A percentile compares a stretch with the other conserved stretches of the same genome.
Conservation (phyloP, 306 rosid genomes). For the Aeschynomene evenia region DNA sequence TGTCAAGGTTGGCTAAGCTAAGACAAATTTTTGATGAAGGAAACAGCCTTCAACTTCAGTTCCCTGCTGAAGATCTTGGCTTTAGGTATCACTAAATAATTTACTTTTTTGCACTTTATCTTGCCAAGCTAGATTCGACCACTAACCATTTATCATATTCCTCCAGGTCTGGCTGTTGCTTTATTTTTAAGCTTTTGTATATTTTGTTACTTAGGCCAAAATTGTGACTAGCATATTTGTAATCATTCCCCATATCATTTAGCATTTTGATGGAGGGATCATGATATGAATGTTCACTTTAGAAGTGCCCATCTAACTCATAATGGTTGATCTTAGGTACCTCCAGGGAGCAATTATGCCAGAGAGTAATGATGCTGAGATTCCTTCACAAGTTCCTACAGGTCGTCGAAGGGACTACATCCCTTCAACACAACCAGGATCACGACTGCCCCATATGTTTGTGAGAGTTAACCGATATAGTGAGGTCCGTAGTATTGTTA, state of each 20-base stretch:
- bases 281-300: conserved; percentile 27
- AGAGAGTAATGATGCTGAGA: conserved; percentile 33
- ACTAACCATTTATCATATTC: conserved; percentile 20
- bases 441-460: conserved; percentile 85
- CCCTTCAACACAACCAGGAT: conserved; percentile 83
- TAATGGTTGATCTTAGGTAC: conserved; percentile 51
- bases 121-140: background rate
- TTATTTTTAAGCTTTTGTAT: background rate
- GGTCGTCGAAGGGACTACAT: conserved; percentile 77
- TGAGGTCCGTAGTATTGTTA: conserved; percentile 50
- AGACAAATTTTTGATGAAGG: conserved; percentile 87
- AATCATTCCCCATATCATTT: conserved; percentile 13
- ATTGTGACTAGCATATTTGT: conserved; percentile 21
- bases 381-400: conserved; percentile 54
- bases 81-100: conserved; percentile 60
- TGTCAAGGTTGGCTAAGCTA: conserved; percentile 73
- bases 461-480: conserved; percentile 48
- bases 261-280: conserved; percentile 21
- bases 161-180: conserved; percentile 8
- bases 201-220: conserved; percentile 7
- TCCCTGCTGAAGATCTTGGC: conserved; percentile 97
- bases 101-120: conserved; percentile 17
- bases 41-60: conserved; percentile 94
- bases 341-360: conserved; percentile 71
- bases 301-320: conserved; percentile 37